Percentiles rank a stretch among this genome's conserved stretches.
Conservation (phyloP, 352 stramenopile genomes). For the Thraustochytrium striatum region DNA sequence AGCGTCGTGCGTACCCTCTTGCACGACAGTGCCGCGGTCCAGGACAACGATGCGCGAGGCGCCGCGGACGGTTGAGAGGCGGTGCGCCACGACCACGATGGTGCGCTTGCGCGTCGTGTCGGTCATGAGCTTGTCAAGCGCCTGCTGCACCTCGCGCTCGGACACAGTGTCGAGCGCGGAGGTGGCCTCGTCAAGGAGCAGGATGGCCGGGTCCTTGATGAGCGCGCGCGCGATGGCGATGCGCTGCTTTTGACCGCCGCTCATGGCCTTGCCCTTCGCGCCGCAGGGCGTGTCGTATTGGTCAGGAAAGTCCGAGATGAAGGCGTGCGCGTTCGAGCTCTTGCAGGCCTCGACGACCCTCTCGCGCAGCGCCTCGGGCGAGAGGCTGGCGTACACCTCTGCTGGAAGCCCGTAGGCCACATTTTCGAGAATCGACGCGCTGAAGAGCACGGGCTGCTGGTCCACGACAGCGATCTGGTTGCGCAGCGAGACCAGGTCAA, state of each 20-base stretch:
- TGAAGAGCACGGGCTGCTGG: constrained; percentile 84
- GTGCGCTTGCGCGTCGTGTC: constrained; percentile 70
- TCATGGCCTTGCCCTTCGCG: constrained; percentile 78
- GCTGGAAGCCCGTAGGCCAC: constrained; percentile 52
- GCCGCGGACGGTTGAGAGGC: constrained; percentile 86
- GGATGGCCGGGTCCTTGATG: constrained; percentile 65
- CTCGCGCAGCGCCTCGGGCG: constrained; percentile 53
- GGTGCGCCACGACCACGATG: constrained; percentile 95
- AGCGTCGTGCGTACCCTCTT: constrained; percentile 77
- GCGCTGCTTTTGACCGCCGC: constrained; percentile 80
- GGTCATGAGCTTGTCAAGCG: constrained; percentile 76
- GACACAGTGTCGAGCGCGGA: constrained; percentile 66
- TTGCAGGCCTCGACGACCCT: constrained; percentile 55
- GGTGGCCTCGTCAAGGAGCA: constrained; percentile 84
- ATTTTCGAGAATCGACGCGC: constrained; percentile 56
- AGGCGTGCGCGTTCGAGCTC: constrained; percentile 78
- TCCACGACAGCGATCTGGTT: constrained; percentile 72
- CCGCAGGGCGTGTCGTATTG: constrained; percentile 74
- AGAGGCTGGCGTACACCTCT: not conserved
- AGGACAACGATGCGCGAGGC: constrained; percentile 87
- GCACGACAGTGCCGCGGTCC: constrained; percentile 70
- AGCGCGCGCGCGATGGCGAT: constrained; percentile 74
- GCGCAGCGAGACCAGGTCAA: constrained; percentile 56
- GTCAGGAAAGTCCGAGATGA: constrained; percentile 78
- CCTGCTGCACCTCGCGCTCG: constrained; percentile 70